Evolutionary conservation across 2,329 filamentous ascomycete genomes (phyloP).

Genomic region (Ciborinia camelliae): DNA sequence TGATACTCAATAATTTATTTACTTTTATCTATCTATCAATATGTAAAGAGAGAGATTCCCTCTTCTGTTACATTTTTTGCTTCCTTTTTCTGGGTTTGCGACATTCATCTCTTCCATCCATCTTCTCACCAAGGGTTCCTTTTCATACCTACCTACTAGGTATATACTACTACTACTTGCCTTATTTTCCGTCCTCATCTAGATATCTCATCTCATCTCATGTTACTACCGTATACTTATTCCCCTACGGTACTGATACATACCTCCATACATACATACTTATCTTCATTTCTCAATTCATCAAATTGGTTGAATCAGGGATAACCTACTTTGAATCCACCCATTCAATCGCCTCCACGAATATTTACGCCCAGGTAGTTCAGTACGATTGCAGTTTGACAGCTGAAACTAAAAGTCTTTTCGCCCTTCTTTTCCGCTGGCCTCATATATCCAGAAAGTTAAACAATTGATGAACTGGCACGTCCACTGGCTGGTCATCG

Average conservation of each 20-base stretch:
- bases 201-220: background rate
- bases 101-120: background rate
- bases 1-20: background rate
- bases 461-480: background rate
- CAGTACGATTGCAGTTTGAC: background rate
- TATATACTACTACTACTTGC: background rate
- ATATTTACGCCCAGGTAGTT: background rate
- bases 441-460: constrained; percentile 2
- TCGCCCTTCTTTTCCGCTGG: background rate
- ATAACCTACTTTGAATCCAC: background rate
- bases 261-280: too few relatives aligned
- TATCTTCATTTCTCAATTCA: background rate
- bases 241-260: too few relatives aligned
- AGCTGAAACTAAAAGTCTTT: background rate
- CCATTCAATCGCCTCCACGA: constrained; percentile 15
- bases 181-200: background rate
- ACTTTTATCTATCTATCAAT: background rate
- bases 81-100: constrained; percentile 1
- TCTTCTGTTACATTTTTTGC: background rate
- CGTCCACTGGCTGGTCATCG: background rate
- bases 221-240: background rate
- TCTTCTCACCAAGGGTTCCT: too few relatives aligned
- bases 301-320: background rate
- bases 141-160: background rate
- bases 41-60: constrained; percentile 4